Evolutionary conservation across 2,329 filamentous ascomycete genomes (phyloP).

Genomic region (Exophiala phaeomuriformis): DNA sequence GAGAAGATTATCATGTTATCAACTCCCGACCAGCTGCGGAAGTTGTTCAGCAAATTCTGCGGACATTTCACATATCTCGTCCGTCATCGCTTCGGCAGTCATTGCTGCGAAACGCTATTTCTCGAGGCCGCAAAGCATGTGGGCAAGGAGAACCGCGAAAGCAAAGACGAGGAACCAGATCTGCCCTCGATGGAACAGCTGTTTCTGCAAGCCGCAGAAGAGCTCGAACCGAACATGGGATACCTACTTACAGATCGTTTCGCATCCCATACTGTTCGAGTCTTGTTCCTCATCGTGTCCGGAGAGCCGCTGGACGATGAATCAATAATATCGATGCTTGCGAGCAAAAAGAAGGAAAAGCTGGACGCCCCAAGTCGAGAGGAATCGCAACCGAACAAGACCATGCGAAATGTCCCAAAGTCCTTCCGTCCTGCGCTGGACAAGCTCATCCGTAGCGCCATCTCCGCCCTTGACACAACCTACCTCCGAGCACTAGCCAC

Average conservation of each 20-base stretch:
- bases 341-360: conserved; percentile 89
- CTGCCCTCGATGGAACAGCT: conserved; percentile 69
- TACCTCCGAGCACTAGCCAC: conserved; percentile 76
- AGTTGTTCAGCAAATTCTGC: conserved; percentile 74
- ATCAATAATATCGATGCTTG: conserved; percentile 64
- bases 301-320: conserved; percentile 69
- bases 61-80: conserved; percentile 83
- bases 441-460: conserved; percentile 73
- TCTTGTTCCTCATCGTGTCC: conserved; percentile 76
- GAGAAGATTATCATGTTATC: conserved; percentile 83
- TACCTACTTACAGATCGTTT: conserved; percentile 81
- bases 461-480: conserved; percentile 66
- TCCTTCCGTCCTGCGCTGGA: conserved; percentile 70
- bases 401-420: conserved; percentile 58
- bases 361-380: conserved; percentile 55
- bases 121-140: conserved; percentile 72
- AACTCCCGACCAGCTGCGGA: conserved; percentile 71
- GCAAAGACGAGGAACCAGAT: conserved; percentile 40
- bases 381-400: conserved; percentile 41
- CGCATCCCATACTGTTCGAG: conserved; percentile 82
- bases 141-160: conserved; percentile 47
- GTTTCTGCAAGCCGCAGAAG: conserved; percentile 74
- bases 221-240: conserved; percentile 76
- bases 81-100: conserved; percentile 92
- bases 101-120: conserved; percentile 94